These are phyloP conservation scores for Thozetella sp. DNA, from an alignment of 495 filamentous ascomycete genomes.

Conservation along the genomic window DNA sequence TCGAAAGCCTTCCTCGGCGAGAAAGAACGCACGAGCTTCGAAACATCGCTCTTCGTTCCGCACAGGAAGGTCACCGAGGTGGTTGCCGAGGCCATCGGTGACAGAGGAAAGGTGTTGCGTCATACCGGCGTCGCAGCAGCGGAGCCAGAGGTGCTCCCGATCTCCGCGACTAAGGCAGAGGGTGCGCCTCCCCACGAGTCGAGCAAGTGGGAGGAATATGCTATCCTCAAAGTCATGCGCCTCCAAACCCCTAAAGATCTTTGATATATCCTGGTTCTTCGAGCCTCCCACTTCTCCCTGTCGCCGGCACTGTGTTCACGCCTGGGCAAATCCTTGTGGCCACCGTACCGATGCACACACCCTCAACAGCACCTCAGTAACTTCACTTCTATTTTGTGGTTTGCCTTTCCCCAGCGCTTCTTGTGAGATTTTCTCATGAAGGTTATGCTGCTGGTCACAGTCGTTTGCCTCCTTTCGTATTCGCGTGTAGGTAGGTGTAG, in stretches of 20 bases:
- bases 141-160: constrained; percentile 24
- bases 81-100: constrained; percentile 28
- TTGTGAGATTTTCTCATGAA: too few species aligned
- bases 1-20: constrained; percentile 25
- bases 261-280: too few species aligned
- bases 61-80: constrained; percentile 12
- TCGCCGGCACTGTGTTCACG: too few species aligned
- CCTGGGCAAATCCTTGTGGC: too few species aligned
- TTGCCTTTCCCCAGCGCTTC: too few species aligned
- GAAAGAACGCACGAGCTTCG: constrained; percentile 27
- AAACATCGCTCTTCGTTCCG: constrained; percentile 25
- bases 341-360: too few species aligned
- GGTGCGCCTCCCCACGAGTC: neutral
- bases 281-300: too few species aligned
- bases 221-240: neutral
- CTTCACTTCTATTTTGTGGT: too few species aligned
- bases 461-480: too few species aligned
- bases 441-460: too few species aligned
- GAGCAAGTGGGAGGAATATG: neutral
- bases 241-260: neutral
- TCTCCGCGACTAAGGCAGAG: neutral
- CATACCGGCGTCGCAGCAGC: constrained; percentile 16
- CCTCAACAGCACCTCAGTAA: too few species aligned
- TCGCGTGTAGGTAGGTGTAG: too few species aligned
- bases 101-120: constrained; percentile 20